Base-by-base conservation (phyloP, 306 rosid genomes). In the Pterocarpus macrocarpus region DNA sequence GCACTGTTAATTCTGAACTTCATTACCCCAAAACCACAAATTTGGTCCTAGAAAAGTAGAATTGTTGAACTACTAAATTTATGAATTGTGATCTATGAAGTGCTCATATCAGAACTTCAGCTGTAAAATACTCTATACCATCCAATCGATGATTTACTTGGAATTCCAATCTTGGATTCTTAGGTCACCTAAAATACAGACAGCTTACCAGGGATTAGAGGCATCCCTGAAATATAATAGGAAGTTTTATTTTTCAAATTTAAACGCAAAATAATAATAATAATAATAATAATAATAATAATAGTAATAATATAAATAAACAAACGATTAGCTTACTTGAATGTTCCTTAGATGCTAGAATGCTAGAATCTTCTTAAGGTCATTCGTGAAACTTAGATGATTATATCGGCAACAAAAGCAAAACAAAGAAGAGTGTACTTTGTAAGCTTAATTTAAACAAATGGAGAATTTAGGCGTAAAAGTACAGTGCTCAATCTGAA, bases 61-160 rank as follows among this genome's bases (percentile, higher is more conserved):
- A 22, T 73, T 38, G 13, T 62, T 47, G 72, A 45, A 69, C 74
- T 11, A 63, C 9, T 63, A 10, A 63, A 49, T n/a, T 5, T 38
- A 38, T 38, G 3, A 38, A 38, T 35, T 64, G 30, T 50, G 41
- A 5, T 5, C 62, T 59, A 7, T 47, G 62, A 75, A 14, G 33
- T 75, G 44, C 61, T 61, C 61, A 61, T 49, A 47, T n/a, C 77
- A 72, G 68, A 74, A 7, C 22, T 13, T 38, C 13, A 39, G 13
- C 10, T 39, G 34, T 73, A 8, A 45, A 28, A 7, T 64, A 3
- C 7, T 11, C 4, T 41, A 16, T 8, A 52, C 44, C 55, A 22
- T 7, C 10, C 2, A 10, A 64, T 36, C 55, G 32, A 49, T 36
- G 49, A 12, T 77, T 49, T 36, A 22, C 57, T 64, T 49, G 8